Evolutionary conservation across 2,329 filamentous ascomycete genomes (phyloP).

Genomic region (Fusarium nurragi): DNA sequence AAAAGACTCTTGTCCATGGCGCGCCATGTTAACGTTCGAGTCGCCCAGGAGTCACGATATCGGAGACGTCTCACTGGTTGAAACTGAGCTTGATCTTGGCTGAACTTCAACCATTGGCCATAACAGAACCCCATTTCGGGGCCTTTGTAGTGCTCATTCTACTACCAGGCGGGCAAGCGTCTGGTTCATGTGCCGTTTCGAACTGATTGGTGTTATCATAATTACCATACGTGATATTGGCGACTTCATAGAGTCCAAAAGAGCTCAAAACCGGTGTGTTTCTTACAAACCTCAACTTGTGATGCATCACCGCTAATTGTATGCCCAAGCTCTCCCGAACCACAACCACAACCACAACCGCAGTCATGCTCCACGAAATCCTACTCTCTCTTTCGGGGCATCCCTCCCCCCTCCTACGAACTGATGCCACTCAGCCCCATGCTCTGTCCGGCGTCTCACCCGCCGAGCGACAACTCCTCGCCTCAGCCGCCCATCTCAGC

Average conservation of each 20-base stretch:
- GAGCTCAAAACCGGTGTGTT: conserved; percentile 41
- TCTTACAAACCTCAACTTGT: neutral
- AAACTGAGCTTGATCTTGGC: conserved; percentile 6
- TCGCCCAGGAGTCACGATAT: neutral
- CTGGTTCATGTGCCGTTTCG: conserved; percentile 62
- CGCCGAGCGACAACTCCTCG: conserved; percentile 83
- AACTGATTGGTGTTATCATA: conserved; percentile 61
- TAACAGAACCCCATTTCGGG: neutral
- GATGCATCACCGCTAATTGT: conserved; percentile 23
- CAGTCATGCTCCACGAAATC: conserved; percentile 93
- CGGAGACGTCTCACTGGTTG: neutral
- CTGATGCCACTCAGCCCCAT: conserved; percentile 57
- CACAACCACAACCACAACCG: conserved; percentile 10
- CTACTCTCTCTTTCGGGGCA: conserved; percentile 95
- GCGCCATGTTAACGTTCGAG: conserved; percentile 9
- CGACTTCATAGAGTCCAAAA: conserved; percentile 52
- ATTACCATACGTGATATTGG: conserved; percentile 57
- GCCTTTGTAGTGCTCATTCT: neutral
- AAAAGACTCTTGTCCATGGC: neutral
- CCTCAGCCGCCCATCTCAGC: conserved; percentile 79
- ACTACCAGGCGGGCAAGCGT: neutral
- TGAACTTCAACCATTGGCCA: neutral
- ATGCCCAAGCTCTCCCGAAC: conserved; percentile 18
- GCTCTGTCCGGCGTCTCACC: conserved; percentile 69
- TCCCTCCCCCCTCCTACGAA: conserved; percentile 84